Conservation (phyloP, 345 rosid species). For the Acer yangbiense region DNA sequence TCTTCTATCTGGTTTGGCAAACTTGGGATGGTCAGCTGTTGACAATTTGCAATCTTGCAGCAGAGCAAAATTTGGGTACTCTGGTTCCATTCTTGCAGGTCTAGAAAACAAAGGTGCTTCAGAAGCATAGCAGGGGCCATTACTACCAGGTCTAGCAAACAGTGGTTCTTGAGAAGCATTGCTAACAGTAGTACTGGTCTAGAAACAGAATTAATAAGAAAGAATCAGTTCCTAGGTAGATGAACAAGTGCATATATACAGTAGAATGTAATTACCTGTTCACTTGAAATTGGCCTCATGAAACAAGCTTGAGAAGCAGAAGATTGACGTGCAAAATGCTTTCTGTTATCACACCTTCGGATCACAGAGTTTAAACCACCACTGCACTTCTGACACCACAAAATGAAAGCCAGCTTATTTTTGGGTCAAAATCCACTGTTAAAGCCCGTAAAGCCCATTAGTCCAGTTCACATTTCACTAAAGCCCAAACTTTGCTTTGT, state of each 20-base stretch:
- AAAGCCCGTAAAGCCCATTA: no score
- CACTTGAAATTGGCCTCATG: conserved; percentile 65
- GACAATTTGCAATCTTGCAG: conserved; percentile 25
- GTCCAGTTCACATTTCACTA: no score
- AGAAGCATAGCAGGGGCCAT: conserved; percentile 18
- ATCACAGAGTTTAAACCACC: conserved; percentile 57
- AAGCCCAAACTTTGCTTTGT: no score
- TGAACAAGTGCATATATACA: no score
- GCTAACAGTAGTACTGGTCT: conserved; percentile 9
- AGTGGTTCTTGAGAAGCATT: conserved; percentile 35
- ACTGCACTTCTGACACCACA: conserved; percentile 67
- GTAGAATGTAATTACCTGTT: conserved; percentile 27
- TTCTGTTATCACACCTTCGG: conserved; percentile 55
- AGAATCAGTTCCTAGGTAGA: conserved; percentile 1
- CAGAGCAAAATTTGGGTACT: conserved; percentile 11
- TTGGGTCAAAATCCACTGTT: no score
- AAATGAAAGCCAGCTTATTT: not conserved
- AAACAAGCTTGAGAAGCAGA: conserved; percentile 61
- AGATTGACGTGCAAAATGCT: conserved; percentile 68
- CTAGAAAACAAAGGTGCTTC: conserved; percentile 52
- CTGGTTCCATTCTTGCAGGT: conserved; percentile 39
- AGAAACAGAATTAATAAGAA: not conserved
- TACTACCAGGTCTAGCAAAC: conserved; percentile 34
- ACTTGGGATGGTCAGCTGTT: conserved; percentile 42
- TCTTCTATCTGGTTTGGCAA: conserved; percentile 44